Percentiles rank a stretch among this genome's conserved stretches.
These are phyloP conservation scores for Phytopythium delawarense DNA, from an alignment of 352 stramenopile genomes.

Conservation along the genomic window DNA sequence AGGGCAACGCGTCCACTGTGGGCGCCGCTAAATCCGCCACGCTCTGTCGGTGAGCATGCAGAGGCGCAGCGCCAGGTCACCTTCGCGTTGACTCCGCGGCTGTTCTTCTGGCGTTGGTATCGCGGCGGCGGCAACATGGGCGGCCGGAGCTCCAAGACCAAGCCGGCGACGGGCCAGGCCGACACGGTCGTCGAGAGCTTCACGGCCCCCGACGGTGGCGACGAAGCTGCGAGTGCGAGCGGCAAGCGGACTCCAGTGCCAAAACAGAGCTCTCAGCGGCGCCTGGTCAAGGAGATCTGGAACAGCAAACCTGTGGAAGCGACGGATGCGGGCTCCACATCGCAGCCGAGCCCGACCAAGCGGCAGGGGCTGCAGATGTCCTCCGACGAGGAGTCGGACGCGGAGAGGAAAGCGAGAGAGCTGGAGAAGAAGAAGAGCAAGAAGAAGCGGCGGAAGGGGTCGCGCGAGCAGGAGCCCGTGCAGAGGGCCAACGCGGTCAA, in stretches of 20 bases:
- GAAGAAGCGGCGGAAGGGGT: conserved; percentile 30
- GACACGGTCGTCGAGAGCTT: conserved; percentile 28
- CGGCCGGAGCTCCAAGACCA: conserved; percentile 51
- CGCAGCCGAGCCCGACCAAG: conserved; percentile 1
- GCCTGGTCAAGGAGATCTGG: conserved; percentile 9
- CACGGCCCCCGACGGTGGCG: not conserved
- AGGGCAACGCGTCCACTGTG: not conserved
- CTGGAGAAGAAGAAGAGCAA: conserved; percentile 38
- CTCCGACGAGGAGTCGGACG: conserved; percentile 29
- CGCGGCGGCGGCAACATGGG: conserved; percentile 30
- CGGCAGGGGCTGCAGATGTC: conserved; percentile 20
- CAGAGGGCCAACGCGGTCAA: conserved; percentile 11
- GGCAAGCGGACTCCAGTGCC: not conserved
- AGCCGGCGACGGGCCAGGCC: conserved; percentile 12
- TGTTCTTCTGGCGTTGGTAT: not conserved
- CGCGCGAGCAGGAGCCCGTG: conserved; percentile 11
- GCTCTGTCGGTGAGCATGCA: not conserved
- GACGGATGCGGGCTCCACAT: not conserved
- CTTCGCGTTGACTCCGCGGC: not conserved
- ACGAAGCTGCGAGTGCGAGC: not conserved
- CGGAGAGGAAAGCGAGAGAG: conserved; percentile 2
- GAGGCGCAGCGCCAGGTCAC: not conserved
- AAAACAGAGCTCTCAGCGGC: not conserved
- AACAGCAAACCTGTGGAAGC: not conserved
- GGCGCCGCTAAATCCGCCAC: not conserved